Base-by-base conservation (phyloP, 1,284 basidiomycete genomes). In the Porogramme epimiltina region DNA sequence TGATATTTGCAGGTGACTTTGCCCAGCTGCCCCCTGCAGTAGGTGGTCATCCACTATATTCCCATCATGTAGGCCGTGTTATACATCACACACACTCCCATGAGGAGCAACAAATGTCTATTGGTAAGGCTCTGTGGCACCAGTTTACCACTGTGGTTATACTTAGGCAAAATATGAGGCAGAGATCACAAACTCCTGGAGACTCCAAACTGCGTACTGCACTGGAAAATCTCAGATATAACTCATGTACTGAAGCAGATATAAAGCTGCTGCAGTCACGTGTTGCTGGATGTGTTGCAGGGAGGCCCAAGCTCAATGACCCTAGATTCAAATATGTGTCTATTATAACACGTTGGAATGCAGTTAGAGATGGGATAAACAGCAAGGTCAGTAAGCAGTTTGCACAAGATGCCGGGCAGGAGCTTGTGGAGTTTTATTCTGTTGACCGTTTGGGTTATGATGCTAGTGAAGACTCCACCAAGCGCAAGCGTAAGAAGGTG, bases 111-210 rank as follows among this genome's bases (percentile, higher is more conserved):
- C 52, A 68, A 43, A 45, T 42, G 28, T 39, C 59, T 1, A 56
- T 74, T 20, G 70, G 73, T 2, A 69, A 70, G 41, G 59, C 64
- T 1, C 31, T 70, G 8, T 74, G 70, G 71, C 70, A 70, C 51
- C 62, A 68, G 40, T 58, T 73, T 6, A 71, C 60, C 1, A 66
- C 58, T 13, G 69, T 74, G 2, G 69, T 74, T 0, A 68, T 74
- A 15, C 49, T 74, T 1, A 20, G 62, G 8, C 20, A 72, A 48
- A 75, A 75, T 58, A 74, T 75, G 72, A 9, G 70, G 10, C 72
- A 75, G 47, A 45, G 36, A 4, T 46, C 13, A 0, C 46, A 60
- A 20, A 53, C 53, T 11, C 13, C 20, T 3, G 59, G 64, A 1
- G 70, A 73, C 58, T 20, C 26, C 3, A 56, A 56, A 19, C 60